These are phyloP conservation scores for Suillus tomentosus DNA, from an alignment of 768 basidiomycete genomes.

Conservation along the genomic window DNA sequence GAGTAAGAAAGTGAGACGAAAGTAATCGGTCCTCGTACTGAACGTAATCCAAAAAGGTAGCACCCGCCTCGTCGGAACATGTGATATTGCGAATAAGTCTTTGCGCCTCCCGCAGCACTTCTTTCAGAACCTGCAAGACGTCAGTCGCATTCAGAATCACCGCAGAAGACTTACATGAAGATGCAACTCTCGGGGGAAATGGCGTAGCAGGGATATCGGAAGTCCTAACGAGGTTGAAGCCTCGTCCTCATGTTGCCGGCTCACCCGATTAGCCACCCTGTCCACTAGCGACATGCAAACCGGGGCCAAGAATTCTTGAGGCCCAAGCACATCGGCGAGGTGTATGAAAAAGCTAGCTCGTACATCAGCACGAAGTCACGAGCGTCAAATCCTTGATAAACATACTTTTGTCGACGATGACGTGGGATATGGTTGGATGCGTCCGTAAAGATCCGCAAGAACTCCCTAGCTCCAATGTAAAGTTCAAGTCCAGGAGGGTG, in stretches of 20 bases:
- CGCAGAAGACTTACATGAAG: slow-evolving; percentile 45
- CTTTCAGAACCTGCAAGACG: slow-evolving; percentile 53
- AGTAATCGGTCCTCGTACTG: slow-evolving; percentile 42
- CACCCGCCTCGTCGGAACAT: slow-evolving; percentile 37
- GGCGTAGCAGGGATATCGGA: slow-evolving; percentile 66
- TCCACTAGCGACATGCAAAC: slow-evolving; percentile 85
- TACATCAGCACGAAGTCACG: slow-evolving; percentile 14
- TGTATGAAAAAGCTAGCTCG: slow-evolving; percentile 80
- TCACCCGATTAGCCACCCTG: slow-evolving; percentile 68
- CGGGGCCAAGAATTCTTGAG: slow-evolving; percentile 78
- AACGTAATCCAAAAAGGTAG: slow-evolving; percentile 57
- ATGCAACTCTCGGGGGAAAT: slow-evolving; percentile 49
- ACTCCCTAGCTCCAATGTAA: slow-evolving; percentile 71
- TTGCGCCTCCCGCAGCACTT: slow-evolving; percentile 66
- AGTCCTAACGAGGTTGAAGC: slow-evolving; percentile 60
- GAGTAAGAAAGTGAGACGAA: neutral
- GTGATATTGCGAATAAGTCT: slow-evolving; percentile 52
- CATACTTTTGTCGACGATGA: slow-evolving; percentile 86
- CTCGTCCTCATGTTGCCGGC: slow-evolving; percentile 64
- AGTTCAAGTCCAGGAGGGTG: slow-evolving; percentile 58
- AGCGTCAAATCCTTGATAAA: slow-evolving; percentile 13
- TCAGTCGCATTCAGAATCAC: neutral
- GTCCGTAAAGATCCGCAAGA: slow-evolving; percentile 91
- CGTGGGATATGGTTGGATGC: slow-evolving; percentile 90
- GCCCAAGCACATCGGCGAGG: slow-evolving; percentile 79